Evolutionary conservation across 805 yeast genomes (phyloP).

Genomic region (Ogataea pilisensis): DNA sequence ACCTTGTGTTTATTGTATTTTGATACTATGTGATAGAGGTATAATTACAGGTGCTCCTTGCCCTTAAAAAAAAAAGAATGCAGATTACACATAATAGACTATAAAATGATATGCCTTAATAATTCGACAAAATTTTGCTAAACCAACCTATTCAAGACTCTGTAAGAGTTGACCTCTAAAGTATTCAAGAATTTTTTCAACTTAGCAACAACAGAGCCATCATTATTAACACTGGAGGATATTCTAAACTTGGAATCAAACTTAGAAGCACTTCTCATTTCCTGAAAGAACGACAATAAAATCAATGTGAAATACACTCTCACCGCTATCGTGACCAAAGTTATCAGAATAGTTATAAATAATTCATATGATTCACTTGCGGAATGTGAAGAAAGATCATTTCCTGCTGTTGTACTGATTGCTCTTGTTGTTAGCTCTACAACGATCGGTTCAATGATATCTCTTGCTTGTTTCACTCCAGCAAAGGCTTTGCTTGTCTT

Average conservation of each 20-base stretch:
- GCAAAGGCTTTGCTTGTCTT: neutral
- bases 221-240: slow-evolving; percentile 9
- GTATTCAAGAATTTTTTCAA: slow-evolving; percentile 4
- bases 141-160: slow-evolving; percentile 14
- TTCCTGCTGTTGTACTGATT: slow-evolving; percentile 19
- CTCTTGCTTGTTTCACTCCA: slow-evolving; percentile 2
- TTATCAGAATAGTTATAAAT: slow-evolving; percentile 50
- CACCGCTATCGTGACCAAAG: slow-evolving; percentile 41
- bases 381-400: slow-evolving; percentile 44
- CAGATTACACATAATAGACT: no score
- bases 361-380: slow-evolving; percentile 60
- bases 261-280: slow-evolving; percentile 46
- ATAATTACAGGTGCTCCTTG: no score
- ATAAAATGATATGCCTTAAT: no score
- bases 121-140: no score
- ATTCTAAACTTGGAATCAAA: slow-evolving; percentile 27
- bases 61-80: no score
- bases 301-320: slow-evolving; percentile 61
- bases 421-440: slow-evolving; percentile 8
- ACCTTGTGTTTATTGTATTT: no score
- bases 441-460: slow-evolving; percentile 6
- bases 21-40: no score
- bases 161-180: slow-evolving; percentile 19
- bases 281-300: slow-evolving; percentile 55
- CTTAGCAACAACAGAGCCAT: slow-evolving; percentile 2